Base-by-base conservation (phyloP, 169 alveolate species). In the Plasmodium sp. region DNA sequence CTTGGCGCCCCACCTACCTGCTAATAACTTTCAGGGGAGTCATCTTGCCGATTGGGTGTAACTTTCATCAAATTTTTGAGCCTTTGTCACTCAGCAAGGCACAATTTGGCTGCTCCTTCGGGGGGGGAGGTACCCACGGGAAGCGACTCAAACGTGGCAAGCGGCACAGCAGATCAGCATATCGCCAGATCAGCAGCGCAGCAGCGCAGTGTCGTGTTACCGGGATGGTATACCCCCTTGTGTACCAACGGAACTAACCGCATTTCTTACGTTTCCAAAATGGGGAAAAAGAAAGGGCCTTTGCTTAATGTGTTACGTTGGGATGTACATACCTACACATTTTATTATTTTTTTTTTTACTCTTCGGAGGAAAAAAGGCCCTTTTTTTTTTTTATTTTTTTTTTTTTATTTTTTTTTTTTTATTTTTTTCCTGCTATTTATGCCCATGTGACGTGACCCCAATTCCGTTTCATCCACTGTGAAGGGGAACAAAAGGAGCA, bases 1-100 rank as follows among this genome's bases (percentile, higher is more conserved):
- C 45, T 73, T 41, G 80, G 1, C 54, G 22, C 58, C 58, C 81
- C 58, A 74, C 56, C 39, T 54, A 86, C 94, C 90, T 88, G 90
- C 33, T 88, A 79, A 88, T 58, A 54, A 58, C 71, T 77, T 58
- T 79, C 41, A 88, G 54, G 73, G 62, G 36, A 2, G 80, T 88
- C 94, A 88, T 88, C 58, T 79, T 86, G 2, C n/a, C 72, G 6
- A 41, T 48, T 0, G 72, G 43, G 71, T 56, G 71, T 58, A 16
- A 62, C 31, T 34, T 79, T 73, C 79, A 74, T 41, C 18, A 85
- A 74, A 75, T 39, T 39, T 27, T 18, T 67, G 41, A 2, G 27
- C 77, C 33, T 27, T 2, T n/a, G 39, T 27, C n/a, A 67, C 14
- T 14, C 39, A 27, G 77, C 3, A 27, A 7, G 39, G 77, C 41